These are phyloP conservation scores for Scytalidium sp. DNA, from an alignment of 2,329 filamentous ascomycete genomes.

Conservation along the genomic window DNA sequence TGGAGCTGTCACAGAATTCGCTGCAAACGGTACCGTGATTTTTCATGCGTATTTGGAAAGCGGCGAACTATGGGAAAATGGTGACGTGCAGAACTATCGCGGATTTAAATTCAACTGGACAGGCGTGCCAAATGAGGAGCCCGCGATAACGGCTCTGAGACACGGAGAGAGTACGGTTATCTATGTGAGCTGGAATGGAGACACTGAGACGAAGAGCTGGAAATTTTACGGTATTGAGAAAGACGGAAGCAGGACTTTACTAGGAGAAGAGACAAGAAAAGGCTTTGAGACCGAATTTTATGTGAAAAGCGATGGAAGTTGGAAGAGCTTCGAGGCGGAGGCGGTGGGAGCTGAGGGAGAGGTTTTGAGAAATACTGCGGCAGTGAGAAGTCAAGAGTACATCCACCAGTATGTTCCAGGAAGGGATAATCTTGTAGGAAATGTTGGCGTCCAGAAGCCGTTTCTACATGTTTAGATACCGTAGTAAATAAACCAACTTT, in stretches of 20 bases:
- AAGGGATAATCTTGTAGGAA: not conserved
- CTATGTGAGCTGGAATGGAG: constrained; percentile 38
- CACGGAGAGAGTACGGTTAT: not conserved
- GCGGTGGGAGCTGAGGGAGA: not conserved
- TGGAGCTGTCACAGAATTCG: constrained; percentile 25
- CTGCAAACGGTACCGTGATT: constrained; percentile 18
- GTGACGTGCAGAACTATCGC: constrained; percentile 16
- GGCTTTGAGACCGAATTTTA: constrained; percentile 35
- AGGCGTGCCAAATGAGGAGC: constrained; percentile 16
- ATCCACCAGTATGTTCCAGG: not conserved
- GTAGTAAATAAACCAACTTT: no score
- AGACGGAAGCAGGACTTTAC: constrained; percentile 21
- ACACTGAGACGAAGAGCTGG: constrained; percentile 32
- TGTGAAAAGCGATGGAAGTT: constrained; percentile 12
- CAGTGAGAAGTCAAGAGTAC: not conserved
- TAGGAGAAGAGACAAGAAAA: constrained; percentile 15
- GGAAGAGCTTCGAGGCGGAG: not conserved
- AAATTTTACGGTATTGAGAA: constrained; percentile 30
- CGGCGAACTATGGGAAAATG: not conserved
- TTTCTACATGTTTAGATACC: no score
- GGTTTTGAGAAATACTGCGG: not conserved
- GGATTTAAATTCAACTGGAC: constrained; percentile 27
- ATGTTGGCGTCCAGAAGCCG: not conserved
- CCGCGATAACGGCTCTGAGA: constrained; percentile 16
- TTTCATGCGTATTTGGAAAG: constrained; percentile 13